Evolutionary conservation across 441 rosid species (phyloP), one percentile per base, ranked within the genome.

Genomic region (Mallotus japonicus): DNA sequence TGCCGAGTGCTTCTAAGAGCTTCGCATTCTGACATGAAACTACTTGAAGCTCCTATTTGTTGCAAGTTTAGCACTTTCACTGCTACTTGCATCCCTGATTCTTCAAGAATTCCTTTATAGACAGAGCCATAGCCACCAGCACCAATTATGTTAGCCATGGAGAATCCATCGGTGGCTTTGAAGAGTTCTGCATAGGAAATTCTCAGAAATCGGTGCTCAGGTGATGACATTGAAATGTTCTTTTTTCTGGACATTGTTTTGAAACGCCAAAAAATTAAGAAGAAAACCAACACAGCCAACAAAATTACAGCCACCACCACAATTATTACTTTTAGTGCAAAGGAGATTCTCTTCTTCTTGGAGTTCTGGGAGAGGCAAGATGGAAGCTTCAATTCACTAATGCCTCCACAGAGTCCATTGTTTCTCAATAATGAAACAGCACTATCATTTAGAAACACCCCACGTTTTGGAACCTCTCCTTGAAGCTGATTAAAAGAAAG

Each of bases 1-100:
- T 69, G 73, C 24, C 64, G 40, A 11, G 57, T 69, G 61, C 49
- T 69, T 40, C 75, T 54, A 46, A 42, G 67, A 19, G 67, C 53
- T 64, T 19, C 17, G 53, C 67, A 64, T 64, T 64, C 53, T 19
- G 53, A 46, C n/a, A 44, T 19, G 51, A 64, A 64, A 64, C 54
- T 64, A 5, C 5, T 44, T 19, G 67, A 64, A n/a, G 67, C 67
- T 64, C 67, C 67, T 64, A 44, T 40, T 62, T 42, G 47, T 40
- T 62, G 66, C 50, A 62, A 10, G 66, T 62, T 62, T 40, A 62
- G 50, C 6, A 62, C 66, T 40, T 62, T 62, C 13, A 62, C 50
- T 0, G 66, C 66, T 24, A 62, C 28, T 4, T 37, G 24, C 1
- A n/a, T 40, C 14, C 24, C 66, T 9, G 4, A 1, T 37, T 62